A percentile compares a stretch with the other conserved stretches of the same genome.
Conservation (phyloP, 78 protist species). For the Dictyostelium firmibasis region DNA sequence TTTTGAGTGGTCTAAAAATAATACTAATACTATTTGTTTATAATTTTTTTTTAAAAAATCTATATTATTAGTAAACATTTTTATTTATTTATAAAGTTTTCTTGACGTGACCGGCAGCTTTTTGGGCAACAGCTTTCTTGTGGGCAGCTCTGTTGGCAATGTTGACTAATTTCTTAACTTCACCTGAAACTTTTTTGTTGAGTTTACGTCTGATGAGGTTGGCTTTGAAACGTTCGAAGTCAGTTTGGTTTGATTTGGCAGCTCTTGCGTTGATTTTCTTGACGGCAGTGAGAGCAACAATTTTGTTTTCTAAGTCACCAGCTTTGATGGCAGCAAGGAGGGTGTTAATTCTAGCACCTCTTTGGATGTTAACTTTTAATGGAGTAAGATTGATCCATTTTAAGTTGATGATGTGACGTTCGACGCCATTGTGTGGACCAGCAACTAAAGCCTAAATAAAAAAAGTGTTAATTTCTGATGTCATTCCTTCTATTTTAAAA, state of each 20-base stretch:
- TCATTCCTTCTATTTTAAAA: not conserved
- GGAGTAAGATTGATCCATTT: constrained; percentile 64
- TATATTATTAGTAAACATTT: not conserved
- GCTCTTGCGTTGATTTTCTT: constrained; percentile 34
- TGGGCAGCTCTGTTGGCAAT: constrained; percentile 58
- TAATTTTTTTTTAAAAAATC: not conserved
- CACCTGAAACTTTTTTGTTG: constrained; percentile 44
- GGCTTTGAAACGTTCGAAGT: constrained; percentile 78
- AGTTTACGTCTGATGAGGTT: not conserved
- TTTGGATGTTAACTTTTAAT: constrained; percentile 39
- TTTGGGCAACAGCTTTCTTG: constrained; percentile 44
- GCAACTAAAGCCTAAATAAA: constrained; percentile 47
- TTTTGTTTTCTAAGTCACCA: constrained; percentile 43
- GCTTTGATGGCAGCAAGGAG: constrained; percentile 71
- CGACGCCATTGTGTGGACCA: constrained; percentile 76
- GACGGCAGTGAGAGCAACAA: constrained; percentile 11
- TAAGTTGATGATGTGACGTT: constrained; percentile 68
- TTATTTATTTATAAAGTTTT: constrained; percentile 26
- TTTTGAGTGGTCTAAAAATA: not conserved
- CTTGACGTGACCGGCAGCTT: constrained; percentile 25
- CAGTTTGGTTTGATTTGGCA: constrained; percentile 20
- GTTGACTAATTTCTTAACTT: constrained; percentile 62
- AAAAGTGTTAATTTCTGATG: not conserved
- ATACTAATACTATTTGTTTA: not conserved
- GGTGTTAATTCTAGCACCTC: constrained; percentile 62